Base-by-base conservation (phyloP, 2,329 filamentous ascomycete genomes). In the Dryadomyces quercivorus region DNA sequence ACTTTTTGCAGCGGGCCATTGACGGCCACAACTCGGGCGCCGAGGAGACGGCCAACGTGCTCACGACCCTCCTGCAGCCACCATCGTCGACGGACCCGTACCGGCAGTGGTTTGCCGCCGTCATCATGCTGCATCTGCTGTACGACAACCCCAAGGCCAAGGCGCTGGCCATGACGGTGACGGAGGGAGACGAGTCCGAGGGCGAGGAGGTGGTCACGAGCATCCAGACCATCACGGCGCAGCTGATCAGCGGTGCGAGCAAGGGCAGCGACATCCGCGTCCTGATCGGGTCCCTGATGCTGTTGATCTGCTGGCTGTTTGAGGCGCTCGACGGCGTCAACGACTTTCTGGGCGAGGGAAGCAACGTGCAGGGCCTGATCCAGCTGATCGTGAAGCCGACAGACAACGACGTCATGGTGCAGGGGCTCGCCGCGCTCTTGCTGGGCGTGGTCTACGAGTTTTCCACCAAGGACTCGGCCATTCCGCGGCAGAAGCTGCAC, bases 191-290 rank as follows among this genome's bases (percentile, higher is more conserved):
- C 66, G 87, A 88, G 21, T 84, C 85, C 38, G 88, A 78, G 61
- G 93, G 92, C 4, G 93, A 98, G 70, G 93, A 98, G 68, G 89
- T 96, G 13, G 85, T 98, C 13, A 96, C 92, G 0, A 89, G 88
- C 63, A 88, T 98, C 51, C 93, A 98, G 67, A 86, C 84, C 1
- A 79, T 97, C 56, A 82, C 90, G 9, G 86, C 86, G 5, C 92
- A 96, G 64, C 75, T 98, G n/a, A 80, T 95, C 38, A 81, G 83
- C 52, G 86, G 86, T 4, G 74, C 96, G 16, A 82, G 88, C 61
- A 80, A 84, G 43, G 80, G 79, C 15, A 84, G 90, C 50, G 89
- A 97, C 63, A 80, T 88, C 61, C 80, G 91, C 34, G 78, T 95
- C 58, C 77, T 86, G 0, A 80, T 95, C 45, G 92, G 86, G 5